A percentile compares a stretch with the other conserved stretches of the same genome.
phyloP scores from a whole-genome alignment of 345 rosid genomes.

The Cardamine resedifolia region DNA sequence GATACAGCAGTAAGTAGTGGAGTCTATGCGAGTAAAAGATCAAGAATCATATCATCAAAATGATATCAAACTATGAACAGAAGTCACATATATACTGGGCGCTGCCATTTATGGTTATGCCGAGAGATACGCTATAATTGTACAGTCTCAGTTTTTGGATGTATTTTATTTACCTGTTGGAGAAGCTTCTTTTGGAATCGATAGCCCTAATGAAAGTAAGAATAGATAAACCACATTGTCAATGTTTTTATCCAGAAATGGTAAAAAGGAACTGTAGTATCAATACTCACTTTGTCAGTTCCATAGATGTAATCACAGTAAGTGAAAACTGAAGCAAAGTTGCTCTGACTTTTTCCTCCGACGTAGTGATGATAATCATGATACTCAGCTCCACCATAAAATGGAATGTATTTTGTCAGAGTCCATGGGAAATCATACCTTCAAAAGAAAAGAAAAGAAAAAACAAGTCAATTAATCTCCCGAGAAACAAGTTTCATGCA shows the following conservation, averaged over 20 bases:
- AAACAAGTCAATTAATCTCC: neutral
- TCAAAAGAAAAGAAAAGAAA: neutral
- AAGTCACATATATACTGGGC: neutral
- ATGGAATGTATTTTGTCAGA: constrained; percentile 70
- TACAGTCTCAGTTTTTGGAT: neutral
- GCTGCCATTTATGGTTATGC: neutral
- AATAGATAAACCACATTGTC: constrained; percentile 7
- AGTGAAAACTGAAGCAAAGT: constrained; percentile 85
- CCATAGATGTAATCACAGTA: constrained; percentile 85
- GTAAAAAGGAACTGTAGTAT: neutral
- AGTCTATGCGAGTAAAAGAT: constrained; percentile 1
- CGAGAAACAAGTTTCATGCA: neutral
- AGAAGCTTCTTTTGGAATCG: constrained; percentile 84
- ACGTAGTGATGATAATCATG: constrained; percentile 93
- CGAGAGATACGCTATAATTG: neutral
- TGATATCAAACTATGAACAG: neutral
- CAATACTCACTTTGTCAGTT: constrained; percentile 67
- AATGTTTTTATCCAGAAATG: neutral
- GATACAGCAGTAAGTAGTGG: neutral
- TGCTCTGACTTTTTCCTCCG: constrained; percentile 89
- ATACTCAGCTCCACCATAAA: constrained; percentile 85
- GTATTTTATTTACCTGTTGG: constrained; percentile 49
- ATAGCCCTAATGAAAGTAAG: constrained; percentile 61
- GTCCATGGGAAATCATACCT: constrained; percentile 82
- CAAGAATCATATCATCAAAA: neutral